A percentile compares a stretch with the other conserved stretches of the same genome.
phyloP scores from a whole-genome alignment of 1,284 basidiomycete species.

The Leccinum fallax region DNA sequence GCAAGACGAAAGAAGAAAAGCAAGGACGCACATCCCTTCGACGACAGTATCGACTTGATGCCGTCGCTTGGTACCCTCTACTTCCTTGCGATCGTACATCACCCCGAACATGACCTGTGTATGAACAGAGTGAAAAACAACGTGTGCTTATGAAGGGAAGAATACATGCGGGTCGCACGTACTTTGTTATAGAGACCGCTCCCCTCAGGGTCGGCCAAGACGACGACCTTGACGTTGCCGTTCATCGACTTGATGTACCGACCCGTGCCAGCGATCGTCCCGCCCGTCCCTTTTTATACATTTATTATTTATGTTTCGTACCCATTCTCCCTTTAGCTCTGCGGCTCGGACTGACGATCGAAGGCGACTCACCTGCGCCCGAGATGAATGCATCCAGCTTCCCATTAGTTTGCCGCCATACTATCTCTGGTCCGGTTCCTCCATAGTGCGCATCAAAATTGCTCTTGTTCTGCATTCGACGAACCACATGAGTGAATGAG shows the following conservation, averaged over 20 bases:
- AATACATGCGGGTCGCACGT: neutral
- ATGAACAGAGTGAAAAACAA: neutral
- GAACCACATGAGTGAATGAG: neutral
- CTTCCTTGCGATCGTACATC: slow-evolving; percentile 91
- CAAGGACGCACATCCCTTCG: slow-evolving; percentile 71
- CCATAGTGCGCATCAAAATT: slow-evolving; percentile 90
- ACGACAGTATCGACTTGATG: slow-evolving; percentile 95
- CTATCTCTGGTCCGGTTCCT: slow-evolving; percentile 96
- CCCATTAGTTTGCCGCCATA: slow-evolving; percentile 89
- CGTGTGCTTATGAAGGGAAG: neutral
- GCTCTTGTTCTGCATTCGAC: slow-evolving; percentile 70
- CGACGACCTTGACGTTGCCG: slow-evolving; percentile 67
- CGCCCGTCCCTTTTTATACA: slow-evolving; percentile 74
- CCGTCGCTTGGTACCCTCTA: slow-evolving; percentile 91
- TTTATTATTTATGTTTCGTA: neutral
- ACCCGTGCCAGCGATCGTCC: slow-evolving; percentile 89
- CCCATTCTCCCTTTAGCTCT: neutral
- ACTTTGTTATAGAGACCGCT: slow-evolving; percentile 96
- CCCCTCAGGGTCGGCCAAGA: slow-evolving; percentile 91
- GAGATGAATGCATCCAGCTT: slow-evolving; percentile 85
- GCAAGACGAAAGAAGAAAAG: neutral
- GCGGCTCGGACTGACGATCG: neutral
- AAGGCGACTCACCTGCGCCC: slow-evolving; percentile 71
- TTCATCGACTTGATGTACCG: slow-evolving; percentile 77
- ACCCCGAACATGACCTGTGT: slow-evolving; percentile 85